A percentile compares a stretch with the other conserved stretches of the same genome.
These are phyloP conservation scores for Daldinia concentrica DNA, from an alignment of 495 filamentous ascomycete genomes.

Conservation along the genomic window DNA sequence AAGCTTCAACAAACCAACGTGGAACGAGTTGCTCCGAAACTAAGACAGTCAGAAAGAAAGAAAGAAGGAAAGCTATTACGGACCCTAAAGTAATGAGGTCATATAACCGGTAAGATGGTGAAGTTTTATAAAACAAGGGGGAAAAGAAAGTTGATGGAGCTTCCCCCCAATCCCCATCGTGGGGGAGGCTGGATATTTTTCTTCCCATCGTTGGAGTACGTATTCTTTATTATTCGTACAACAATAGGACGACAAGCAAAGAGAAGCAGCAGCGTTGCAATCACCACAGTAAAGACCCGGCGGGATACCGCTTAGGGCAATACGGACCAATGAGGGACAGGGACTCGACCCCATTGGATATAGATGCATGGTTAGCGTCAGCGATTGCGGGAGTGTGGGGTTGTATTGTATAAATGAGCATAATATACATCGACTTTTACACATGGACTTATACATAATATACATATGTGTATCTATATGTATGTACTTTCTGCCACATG, in stretches of 20 bases:
- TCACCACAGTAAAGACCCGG: conserved; percentile 23
- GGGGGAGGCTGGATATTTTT: conserved; percentile 29
- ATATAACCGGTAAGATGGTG: conserved; percentile 5
- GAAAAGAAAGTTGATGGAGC: conserved; percentile 16
- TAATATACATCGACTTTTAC: no score
- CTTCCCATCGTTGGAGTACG: conserved; percentile 3
- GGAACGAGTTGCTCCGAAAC: conserved; percentile 29
- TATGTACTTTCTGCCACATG: conserved; percentile 17
- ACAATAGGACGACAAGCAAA: background rate
- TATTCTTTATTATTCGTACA: background rate
- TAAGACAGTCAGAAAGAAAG: conserved; percentile 2
- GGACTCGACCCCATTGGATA: conserved; percentile 22
- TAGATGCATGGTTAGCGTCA: background rate
- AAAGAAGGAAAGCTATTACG: conserved; percentile 2
- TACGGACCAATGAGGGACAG: conserved; percentile 23
- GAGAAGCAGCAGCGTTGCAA: conserved; percentile 13
- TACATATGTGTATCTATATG: background rate
- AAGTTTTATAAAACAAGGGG: background rate
- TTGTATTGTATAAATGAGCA: conserved; percentile 8
- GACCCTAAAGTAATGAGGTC: conserved; percentile 1
- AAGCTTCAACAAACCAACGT: conserved; percentile 19
- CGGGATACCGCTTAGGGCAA: conserved; percentile 40
- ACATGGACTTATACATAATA: no score
- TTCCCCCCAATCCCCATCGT: conserved; percentile 9
- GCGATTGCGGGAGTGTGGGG: conserved; percentile 1